Evolutionary conservation across 176 grass and related monocot species (phyloP), one percentile per base, ranked within the genome.

Genomic region (Bonia amplexicaulis): DNA sequence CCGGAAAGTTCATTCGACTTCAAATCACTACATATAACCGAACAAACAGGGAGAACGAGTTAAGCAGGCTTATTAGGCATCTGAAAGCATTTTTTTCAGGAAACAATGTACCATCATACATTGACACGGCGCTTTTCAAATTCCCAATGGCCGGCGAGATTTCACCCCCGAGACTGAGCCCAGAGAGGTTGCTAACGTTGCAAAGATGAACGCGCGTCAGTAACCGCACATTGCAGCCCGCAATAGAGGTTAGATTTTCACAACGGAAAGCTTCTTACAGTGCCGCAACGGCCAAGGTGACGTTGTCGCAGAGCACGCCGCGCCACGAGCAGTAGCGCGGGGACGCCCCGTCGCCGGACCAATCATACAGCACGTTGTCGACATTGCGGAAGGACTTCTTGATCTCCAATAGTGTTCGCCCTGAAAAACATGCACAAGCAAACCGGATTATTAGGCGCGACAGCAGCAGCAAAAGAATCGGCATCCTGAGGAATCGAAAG

Each of bases 271-370:
- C 85, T 88, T 77, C 95, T 98, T 90, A 98, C 95, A 98, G 91
- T 5, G 95, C 93, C 49, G 85, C 87, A 63, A 98, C 93, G 78
- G 74, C 82, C 84, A 98, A 95, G 15, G 95, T 98, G 15, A 90
- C 91, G 74, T 98, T 95, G 85, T 98, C 95, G 84, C 95, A 98
- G 16, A 90, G 40, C 17, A 98, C 93, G 25, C 95, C 95, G 80
- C 95, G 89, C 95, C 95, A 98, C 27, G 89, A 98, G 44, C 95
- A 98, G 73, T 88, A 84, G 12, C 88, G 4, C 39, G 57, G 75
- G 5, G 75, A 5, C 75, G 75, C 75, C 57, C 23, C 90, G 1
- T 79, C 85, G 46, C 89, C 86, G 55, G 83, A n/a, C 95, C 95
- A 98, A 29, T 29, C 29, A 29, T 29, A 29, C 29, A 29, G 29